These are phyloP conservation scores for Populus hybrid DNA, from an alignment of 441 rosid genomes.

Conservation along the genomic window DNA sequence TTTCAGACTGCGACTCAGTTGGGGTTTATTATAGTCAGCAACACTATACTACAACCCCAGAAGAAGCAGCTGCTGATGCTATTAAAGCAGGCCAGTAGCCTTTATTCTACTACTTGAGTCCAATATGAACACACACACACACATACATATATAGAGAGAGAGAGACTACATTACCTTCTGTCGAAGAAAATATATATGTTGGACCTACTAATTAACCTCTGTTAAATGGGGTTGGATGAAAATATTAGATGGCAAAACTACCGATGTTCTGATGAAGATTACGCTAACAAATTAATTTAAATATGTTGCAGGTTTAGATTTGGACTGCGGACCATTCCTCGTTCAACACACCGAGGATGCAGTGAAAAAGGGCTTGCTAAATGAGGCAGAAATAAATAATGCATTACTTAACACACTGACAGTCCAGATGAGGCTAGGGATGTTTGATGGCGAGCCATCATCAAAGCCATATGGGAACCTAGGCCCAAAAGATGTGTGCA, in stretches of 20 bases:
- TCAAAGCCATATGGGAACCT: constrained; percentile 56
- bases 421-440: constrained; percentile 89
- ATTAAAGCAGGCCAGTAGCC: constrained; percentile 62
- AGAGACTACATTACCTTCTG: no score
- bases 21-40: constrained; percentile 67
- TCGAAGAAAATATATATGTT: no score
- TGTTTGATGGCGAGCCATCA: constrained; percentile 76
- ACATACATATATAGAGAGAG: no score
- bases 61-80: constrained; percentile 84
- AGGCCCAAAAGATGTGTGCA: constrained; percentile 70
- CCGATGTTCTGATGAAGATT: no score
- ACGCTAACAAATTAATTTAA: neutral
- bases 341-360: constrained; percentile 66
- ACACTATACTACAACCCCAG: constrained; percentile 77
- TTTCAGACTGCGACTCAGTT: no score
- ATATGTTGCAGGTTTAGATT: constrained; percentile 64
- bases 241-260: no score
- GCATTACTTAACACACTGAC: constrained; percentile 57
- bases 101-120: no score
- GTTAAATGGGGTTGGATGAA: no score
- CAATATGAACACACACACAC: no score
- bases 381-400: constrained; percentile 51
- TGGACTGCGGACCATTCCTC: constrained; percentile 79
- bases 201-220: no score
- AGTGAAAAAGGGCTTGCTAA: constrained; percentile 51